Evolutionary conservation across 768 basidiomycete species (phyloP).

Genomic region (Lactifluus volemus): DNA sequence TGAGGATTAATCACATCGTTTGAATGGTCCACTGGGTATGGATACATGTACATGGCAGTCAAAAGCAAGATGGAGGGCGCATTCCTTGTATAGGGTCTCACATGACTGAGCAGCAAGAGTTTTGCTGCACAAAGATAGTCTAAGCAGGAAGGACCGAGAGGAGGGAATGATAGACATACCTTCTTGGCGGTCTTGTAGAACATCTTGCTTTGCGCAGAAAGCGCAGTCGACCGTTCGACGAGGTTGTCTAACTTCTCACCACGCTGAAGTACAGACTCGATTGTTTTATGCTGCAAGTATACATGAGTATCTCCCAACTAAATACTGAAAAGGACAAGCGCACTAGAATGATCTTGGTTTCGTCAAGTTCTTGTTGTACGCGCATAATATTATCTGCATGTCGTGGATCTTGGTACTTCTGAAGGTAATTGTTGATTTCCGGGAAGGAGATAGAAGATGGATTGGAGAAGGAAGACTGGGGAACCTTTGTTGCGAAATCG

Average conservation of each 20-base stretch:
- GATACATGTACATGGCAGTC: conserved; percentile 9
- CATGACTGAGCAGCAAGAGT: conserved; percentile 89
- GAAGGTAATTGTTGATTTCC: conserved; percentile 64
- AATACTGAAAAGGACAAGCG: conserved; percentile 25
- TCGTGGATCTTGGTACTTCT: conserved; percentile 93
- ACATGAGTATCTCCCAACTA: not conserved
- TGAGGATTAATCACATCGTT: conserved; percentile 6
- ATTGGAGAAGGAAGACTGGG: conserved; percentile 56
- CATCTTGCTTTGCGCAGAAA: conserved; percentile 91
- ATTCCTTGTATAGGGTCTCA: conserved; percentile 23
- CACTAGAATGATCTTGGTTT: conserved; percentile 97
- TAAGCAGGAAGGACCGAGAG: not conserved
- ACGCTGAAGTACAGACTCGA: conserved; percentile 91
- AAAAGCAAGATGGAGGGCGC: conserved; percentile 8
- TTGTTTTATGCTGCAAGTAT: conserved; percentile 84
- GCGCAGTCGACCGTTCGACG: conserved; percentile 84
- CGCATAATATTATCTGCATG: conserved; percentile 98
- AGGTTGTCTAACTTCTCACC: conserved; percentile 96
- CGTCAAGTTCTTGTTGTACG: conserved; percentile 96
- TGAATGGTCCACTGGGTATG: conserved; percentile 13
- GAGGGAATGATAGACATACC: conserved; percentile 38
- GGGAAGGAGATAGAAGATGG: conserved; percentile 69
- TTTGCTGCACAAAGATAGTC: conserved; percentile 55
- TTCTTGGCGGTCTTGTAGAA: conserved; percentile 99
- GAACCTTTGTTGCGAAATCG: conserved; percentile 78